Evolutionary conservation across 2,329 filamentous ascomycete species (phyloP).

Genomic region (Ophiocordyceps australis): DNA sequence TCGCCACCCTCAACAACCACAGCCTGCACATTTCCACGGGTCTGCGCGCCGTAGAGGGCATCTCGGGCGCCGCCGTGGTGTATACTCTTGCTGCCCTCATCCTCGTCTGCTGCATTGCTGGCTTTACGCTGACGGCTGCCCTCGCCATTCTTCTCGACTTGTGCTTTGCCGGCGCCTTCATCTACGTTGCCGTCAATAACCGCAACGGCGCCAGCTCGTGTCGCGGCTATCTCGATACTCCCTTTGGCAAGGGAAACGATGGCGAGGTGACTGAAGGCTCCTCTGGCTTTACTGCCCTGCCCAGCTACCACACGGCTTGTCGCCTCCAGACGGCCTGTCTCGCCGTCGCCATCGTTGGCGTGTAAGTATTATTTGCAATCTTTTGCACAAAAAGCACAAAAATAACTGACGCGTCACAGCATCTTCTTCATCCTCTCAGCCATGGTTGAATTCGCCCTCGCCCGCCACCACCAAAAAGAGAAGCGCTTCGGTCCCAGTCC

Average conservation of each 20-base stretch:
- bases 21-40: constrained; percentile 42
- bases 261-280: constrained; percentile 26
- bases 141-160: constrained; percentile 61
- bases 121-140: constrained; percentile 52
- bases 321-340: constrained; percentile 59
- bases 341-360: constrained; percentile 59
- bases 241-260: constrained; percentile 46
- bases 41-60: constrained; percentile 58
- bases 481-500: constrained; percentile 44
- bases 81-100: constrained; percentile 60
- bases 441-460: constrained; percentile 47
- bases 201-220: constrained; percentile 51
- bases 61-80: constrained; percentile 55
- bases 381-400: background rate
- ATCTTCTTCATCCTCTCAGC: constrained; percentile 62
- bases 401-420: constrained; percentile 20
- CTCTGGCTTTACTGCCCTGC: constrained; percentile 27
- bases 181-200: constrained; percentile 66
- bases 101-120: constrained; percentile 64
- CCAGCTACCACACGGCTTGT: constrained; percentile 40
- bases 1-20: constrained; percentile 52
- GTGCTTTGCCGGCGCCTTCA: constrained; percentile 57
- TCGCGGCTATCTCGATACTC: constrained; percentile 38
- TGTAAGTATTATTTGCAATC: constrained; percentile 26
- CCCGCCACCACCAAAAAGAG: constrained; percentile 55